These are phyloP conservation scores for Penicillium fimorum DNA, from an alignment of 495 filamentous ascomycete genomes.

Conservation along the genomic window DNA sequence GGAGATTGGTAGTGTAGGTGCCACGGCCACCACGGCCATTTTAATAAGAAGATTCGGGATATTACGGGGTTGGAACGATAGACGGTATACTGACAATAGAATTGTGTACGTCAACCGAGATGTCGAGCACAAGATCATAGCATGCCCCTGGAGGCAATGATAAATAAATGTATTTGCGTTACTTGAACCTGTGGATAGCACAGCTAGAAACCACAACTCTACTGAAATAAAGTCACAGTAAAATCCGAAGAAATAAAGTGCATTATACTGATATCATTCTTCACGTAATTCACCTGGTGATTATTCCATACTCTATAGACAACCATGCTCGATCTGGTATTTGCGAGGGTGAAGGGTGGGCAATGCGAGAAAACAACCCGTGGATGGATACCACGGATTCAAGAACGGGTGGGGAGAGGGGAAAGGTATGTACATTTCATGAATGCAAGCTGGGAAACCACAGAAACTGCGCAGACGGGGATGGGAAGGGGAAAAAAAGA, in stretches of 20 bases:
- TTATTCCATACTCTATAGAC: slow-evolving; percentile 41
- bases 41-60: background rate
- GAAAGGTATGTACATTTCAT: slow-evolving; percentile 45
- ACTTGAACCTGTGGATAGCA: background rate
- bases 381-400: slow-evolving; percentile 19
- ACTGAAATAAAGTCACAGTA: background rate
- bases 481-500: slow-evolving; percentile 13
- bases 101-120: background rate
- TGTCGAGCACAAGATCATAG: background rate
- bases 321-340: slow-evolving; percentile 35
- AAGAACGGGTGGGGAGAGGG: slow-evolving; percentile 12
- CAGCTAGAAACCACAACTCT: background rate
- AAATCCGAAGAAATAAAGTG: slow-evolving; percentile 5
- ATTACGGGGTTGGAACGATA: background rate
- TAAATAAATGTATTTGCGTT: background rate
- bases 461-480: slow-evolving; percentile 16
- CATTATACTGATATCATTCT: slow-evolving; percentile 35
- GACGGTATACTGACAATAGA: background rate
- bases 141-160: background rate
- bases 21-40: background rate
- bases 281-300: slow-evolving; percentile 32
- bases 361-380: slow-evolving; percentile 22
- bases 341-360: slow-evolving; percentile 26
- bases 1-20: background rate
- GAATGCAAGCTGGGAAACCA: slow-evolving; percentile 29